Base-by-base conservation (phyloP, 208 protist species). In the Wallacemonas collosoma region DNA sequence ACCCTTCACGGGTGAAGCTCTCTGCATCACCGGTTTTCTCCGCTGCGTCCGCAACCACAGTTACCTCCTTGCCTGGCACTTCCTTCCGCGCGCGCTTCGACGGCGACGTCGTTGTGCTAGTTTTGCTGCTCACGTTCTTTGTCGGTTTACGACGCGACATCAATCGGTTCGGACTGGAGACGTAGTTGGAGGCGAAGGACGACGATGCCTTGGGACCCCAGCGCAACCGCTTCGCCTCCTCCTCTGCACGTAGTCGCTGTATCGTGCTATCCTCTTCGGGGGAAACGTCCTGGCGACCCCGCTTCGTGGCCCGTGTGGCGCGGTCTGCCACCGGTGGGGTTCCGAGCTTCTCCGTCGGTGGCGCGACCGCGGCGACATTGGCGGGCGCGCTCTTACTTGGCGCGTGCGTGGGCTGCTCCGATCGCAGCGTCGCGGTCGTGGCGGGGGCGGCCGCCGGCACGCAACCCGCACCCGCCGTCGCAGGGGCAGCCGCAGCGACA, bases 131-230 rank as follows among this genome's bases (percentile, higher is more conserved):
- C 68, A 44, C 60, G 17, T n/a, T 14, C 57, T 2, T 40, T 73
- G 84, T 70, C 8, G 41, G 40, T n/a, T 65, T 65, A 12, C 60
- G 60, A 6, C 60, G 60, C n/a, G 60, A 65, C 60, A 79, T 75
- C 11, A 88, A 76, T 60, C 79, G 81, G 53, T 85, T 75, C 8
- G 83, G 83, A 69, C 76, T 80, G 3, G 79, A 71, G 40, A 81
- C 53, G 64, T 88, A 88, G 61, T 85, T 88, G 6, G 61, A 38
- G 4, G 76, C 47, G 54, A 85, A 88, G 41, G 41, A 41, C 12
- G 72, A 74, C n/a, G 85, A 58, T 36, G 79, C 83, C 66, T 88
- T 73, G 11, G 76, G 83, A 17, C 79, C 83, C 79, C 79, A 85
- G n/a, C 76, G 79, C 1, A 79, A 70, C 43, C 75, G 58, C 55